A percentile compares a stretch with the other conserved stretches of the same genome.
Evolutionary conservation across 2,329 filamentous ascomycete species (phyloP).

Genomic region (Lasiodiplodia hormozganensis): DNA sequence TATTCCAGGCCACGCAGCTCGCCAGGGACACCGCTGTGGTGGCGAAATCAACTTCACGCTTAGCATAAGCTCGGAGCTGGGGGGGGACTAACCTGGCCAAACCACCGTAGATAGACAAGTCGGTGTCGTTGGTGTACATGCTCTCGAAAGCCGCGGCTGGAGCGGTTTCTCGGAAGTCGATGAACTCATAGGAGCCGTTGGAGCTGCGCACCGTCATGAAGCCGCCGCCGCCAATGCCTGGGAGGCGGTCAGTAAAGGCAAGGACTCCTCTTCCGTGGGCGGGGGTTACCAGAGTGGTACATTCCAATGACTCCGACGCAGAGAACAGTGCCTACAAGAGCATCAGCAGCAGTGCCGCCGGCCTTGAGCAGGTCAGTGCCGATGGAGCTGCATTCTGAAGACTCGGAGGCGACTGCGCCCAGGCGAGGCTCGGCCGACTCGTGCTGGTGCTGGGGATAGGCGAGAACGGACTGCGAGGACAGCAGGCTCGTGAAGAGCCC

Average conservation of each 20-base stretch:
- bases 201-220: slow-evolving; percentile 81
- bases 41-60: neutral
- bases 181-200: slow-evolving; percentile 79
- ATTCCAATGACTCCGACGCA: slow-evolving; percentile 58
- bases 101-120: slow-evolving; percentile 73
- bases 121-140: slow-evolving; percentile 79
- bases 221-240: slow-evolving; percentile 85
- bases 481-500: slow-evolving; percentile 28
- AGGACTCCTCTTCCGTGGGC: no score
- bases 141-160: slow-evolving; percentile 80
- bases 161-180: slow-evolving; percentile 90
- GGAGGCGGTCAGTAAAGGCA: slow-evolving; percentile 38
- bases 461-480: slow-evolving; percentile 19
- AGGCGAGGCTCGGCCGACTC: slow-evolving; percentile 32
- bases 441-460: neutral
- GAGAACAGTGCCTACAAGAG: slow-evolving; percentile 54
- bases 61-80: neutral
- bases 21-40: slow-evolving; percentile 68
- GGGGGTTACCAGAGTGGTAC: slow-evolving; percentile 47
- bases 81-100: slow-evolving; percentile 53
- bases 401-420: slow-evolving; percentile 57
- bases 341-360: slow-evolving; percentile 61
- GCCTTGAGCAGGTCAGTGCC: slow-evolving; percentile 53
- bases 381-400: slow-evolving; percentile 53
- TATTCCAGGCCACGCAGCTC: slow-evolving; percentile 81